phyloP scores from a whole-genome alignment of 306 rosid genomes.

The Boehmeria nivea region DNA sequence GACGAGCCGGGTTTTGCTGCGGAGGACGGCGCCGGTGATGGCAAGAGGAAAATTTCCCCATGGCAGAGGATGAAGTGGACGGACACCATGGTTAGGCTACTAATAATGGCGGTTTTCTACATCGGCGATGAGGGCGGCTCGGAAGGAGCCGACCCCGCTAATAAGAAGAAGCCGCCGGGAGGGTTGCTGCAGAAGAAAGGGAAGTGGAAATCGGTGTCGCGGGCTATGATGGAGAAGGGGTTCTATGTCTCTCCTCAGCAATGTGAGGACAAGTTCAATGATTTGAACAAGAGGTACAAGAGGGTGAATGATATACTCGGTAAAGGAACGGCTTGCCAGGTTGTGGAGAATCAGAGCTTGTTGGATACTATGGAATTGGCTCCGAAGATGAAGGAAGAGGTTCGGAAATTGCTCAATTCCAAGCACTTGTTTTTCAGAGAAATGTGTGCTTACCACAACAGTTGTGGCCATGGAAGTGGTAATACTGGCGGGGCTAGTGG shows the following conservation, averaged over 20 bases:
- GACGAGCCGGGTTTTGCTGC: constrained; percentile 50
- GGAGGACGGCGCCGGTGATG: constrained; percentile 42
- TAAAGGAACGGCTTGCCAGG: constrained; percentile 79
- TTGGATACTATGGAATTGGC: constrained; percentile 80
- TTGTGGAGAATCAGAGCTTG: constrained; percentile 75
- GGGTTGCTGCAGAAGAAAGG: constrained; percentile 91
- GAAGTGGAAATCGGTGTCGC: constrained; percentile 92
- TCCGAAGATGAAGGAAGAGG: constrained; percentile 71
- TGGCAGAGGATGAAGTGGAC: constrained; percentile 99
- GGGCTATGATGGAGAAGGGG: constrained; percentile 92
- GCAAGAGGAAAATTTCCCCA: constrained; percentile 61
- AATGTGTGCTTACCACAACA: constrained; percentile 96
- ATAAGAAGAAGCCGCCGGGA: constrained; percentile 44
- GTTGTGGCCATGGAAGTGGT: constrained; percentile 68
- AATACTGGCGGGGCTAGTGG: too few species aligned
- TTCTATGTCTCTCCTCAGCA: constrained; percentile 92
- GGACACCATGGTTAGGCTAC: constrained; percentile 69
- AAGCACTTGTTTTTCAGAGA: constrained; percentile 90
- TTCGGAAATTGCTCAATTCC: constrained; percentile 66
- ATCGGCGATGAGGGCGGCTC: constrained; percentile 77
- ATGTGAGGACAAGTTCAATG: constrained; percentile 93
- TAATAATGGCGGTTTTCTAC: constrained; percentile 84
- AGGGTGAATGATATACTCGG: constrained; percentile 95
- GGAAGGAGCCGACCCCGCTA: constrained; percentile 43
- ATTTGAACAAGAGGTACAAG: constrained; percentile 86